Conservation (phyloP, 352 stramenopile genomes). For the Phytophthora brassicae region DNA sequence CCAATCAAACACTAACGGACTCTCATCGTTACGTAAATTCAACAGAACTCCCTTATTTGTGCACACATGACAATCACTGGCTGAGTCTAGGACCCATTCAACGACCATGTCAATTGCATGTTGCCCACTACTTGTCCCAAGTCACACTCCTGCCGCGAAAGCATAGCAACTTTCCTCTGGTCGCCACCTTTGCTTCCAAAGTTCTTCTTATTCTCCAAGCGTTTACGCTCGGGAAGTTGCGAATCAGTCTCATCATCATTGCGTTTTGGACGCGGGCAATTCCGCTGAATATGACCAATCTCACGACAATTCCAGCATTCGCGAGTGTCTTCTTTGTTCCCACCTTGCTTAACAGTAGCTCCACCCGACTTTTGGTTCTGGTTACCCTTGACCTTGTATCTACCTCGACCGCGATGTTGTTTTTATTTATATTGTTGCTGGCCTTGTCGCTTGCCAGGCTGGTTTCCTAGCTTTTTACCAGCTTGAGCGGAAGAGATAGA, state of each 20-base stretch:
- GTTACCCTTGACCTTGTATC: neutral
- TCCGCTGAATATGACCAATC: constrained; percentile 4
- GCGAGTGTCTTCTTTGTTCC: constrained; percentile 6
- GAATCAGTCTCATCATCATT: constrained; percentile 11
- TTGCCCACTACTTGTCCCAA: neutral
- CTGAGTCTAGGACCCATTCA: neutral
- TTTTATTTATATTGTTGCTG: neutral
- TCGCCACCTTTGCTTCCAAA: neutral
- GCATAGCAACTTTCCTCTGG: neutral
- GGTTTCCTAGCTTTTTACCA: constrained; percentile 5
- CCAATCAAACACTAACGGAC: constrained; percentile 11
- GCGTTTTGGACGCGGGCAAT: constrained; percentile 3
- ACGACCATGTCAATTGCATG: neutral
- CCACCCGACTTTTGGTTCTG: neutral
- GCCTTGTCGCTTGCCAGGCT: neutral
- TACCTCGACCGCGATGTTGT: constrained; percentile 2
- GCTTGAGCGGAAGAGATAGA: neutral
- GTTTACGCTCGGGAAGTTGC: constrained; percentile 9
- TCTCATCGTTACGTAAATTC: constrained; percentile 2
- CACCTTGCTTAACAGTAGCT: neutral
- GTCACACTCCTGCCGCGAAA: neutral
- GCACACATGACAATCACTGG: neutral
- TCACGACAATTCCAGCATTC: constrained; percentile 13
- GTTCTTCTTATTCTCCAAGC: constrained; percentile 1
- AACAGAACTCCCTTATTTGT: neutral